These are phyloP conservation scores for Colletotrichum gigasporum DNA, from an alignment of 2,329 filamentous ascomycete genomes.

Conservation along the genomic window DNA sequence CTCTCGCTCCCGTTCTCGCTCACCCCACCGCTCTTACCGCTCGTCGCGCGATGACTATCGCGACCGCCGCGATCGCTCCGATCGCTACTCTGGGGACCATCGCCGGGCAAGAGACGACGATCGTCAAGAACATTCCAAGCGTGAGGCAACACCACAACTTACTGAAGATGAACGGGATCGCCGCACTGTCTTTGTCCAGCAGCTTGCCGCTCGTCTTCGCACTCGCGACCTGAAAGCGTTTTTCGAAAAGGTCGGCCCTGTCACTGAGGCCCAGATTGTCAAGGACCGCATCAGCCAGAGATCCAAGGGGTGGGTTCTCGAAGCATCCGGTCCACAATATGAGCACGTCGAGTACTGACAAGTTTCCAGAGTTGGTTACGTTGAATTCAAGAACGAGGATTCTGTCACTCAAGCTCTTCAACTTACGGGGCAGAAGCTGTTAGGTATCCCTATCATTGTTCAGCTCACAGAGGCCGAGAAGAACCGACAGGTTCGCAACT, in stretches of 20 bases:
- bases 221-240: conserved; percentile 94
- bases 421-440: conserved; percentile 97
- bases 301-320: conserved; percentile 85
- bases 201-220: conserved; percentile 91
- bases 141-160: conserved; percentile 73
- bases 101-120: conserved; percentile 66
- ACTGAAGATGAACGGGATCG: conserved; percentile 97
- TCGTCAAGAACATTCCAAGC: conserved; percentile 47
- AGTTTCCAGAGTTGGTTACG: conserved; percentile 86
- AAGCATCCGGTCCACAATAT: background rate
- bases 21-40: conserved; percentile 69
- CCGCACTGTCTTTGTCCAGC: conserved; percentile 97
- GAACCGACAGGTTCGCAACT: conserved; percentile 92
- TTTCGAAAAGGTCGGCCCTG: conserved; percentile 93
- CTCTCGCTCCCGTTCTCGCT: conserved; percentile 76
- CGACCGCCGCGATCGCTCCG: conserved; percentile 62
- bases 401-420: conserved; percentile 93
- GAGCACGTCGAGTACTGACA: conserved; percentile 46
- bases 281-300: conserved; percentile 96
- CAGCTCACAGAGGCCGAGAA: conserved; percentile 99
- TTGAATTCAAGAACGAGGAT: conserved; percentile 97
- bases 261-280: conserved; percentile 98
- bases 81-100: conserved; percentile 44
- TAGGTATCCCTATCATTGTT: conserved; percentile 98
- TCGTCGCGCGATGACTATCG: conserved; percentile 61